These are phyloP conservation scores for Heracleum sosnowskyi DNA, from an alignment of 129 eudicot genomes.

Conservation along the genomic window DNA sequence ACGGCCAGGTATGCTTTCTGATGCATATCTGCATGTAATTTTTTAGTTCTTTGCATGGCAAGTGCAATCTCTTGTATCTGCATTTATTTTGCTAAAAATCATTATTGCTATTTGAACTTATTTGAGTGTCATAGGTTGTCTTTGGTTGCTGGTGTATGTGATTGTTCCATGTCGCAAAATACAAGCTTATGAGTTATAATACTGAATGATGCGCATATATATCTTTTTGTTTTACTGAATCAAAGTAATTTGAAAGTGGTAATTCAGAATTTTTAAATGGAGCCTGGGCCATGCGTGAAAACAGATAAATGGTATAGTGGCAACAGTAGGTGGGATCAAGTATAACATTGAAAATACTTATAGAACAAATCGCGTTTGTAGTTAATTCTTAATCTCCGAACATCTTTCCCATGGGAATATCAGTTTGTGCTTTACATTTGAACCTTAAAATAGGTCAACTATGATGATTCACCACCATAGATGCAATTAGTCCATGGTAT, in stretches of 20 bases:
- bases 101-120: background rate
- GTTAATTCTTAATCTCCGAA: too few relatives aligned
- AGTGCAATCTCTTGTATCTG: background rate
- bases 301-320: too few relatives aligned
- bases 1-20: slow-evolving; percentile 47
- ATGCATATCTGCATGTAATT: background rate
- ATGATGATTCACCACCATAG: too few relatives aligned
- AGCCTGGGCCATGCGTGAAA: too few relatives aligned
- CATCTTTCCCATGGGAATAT: too few relatives aligned
- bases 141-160: background rate
- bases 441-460: too few relatives aligned
- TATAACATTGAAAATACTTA: background rate
- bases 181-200: background rate
- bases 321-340: background rate
- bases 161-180: background rate
- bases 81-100: background rate
- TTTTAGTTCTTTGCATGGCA: background rate
- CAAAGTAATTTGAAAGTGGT: background rate
- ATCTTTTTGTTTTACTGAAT: background rate
- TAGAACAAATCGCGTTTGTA: too few relatives aligned
- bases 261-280: too few relatives aligned
- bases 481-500: too few relatives aligned
- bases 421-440: too few relatives aligned
- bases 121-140: background rate
- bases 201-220: background rate